Base-by-base conservation (phyloP, 371 early-diverging fungal genomes). In the Mortierella sp. region DNA sequence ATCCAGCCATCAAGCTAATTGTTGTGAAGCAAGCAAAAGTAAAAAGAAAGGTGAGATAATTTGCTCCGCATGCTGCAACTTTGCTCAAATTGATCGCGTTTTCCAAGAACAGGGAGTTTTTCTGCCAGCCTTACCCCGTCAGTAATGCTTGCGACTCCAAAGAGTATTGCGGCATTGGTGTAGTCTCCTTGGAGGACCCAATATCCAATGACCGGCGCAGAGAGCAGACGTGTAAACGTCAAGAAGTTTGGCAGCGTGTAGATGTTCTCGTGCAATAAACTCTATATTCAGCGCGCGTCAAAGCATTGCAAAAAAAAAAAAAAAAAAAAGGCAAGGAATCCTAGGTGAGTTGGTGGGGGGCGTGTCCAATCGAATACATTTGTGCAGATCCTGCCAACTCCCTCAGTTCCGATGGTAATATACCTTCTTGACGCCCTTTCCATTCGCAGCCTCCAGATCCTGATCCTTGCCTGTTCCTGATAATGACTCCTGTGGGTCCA, bases 171-270 rank as follows among this genome's bases (percentile, higher is more conserved):
- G 48, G 97, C 98, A 53, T 88, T 77, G 5, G 86, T 87, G 87
- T 93, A 95, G 3, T 94, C 80, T 13, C 95, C 93, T 54, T 93
- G 89, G 3, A 96, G 87, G 73, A 98, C 96, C 48, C 96, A 91
- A 81, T 96, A 95, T 28, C 99, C 98, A 72, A 98, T 93, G 64
- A 94, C 91, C 2, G 99, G 99, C 14, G 98, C 91, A 11, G 95
- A 88, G 16, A 92, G 73, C 11, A 96, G 82, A 46, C 98, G 92
- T 14, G 94, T 87, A 73, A 96, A 88, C 5, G 98, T 98, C 79
- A 98, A 87, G 9, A 94, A 83, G 82, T 98, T 98, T 2, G 99
- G 97, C 40, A 97, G 87, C 1, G 97, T 98, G 84, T 95, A 94
- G 57, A 98, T 95, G 79, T 96, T 94, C 87, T 98, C 98, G 26